phyloP scores from a whole-genome alignment of 192 early-diverging fungal genomes.

The Umbelopsis sp. region DNA sequence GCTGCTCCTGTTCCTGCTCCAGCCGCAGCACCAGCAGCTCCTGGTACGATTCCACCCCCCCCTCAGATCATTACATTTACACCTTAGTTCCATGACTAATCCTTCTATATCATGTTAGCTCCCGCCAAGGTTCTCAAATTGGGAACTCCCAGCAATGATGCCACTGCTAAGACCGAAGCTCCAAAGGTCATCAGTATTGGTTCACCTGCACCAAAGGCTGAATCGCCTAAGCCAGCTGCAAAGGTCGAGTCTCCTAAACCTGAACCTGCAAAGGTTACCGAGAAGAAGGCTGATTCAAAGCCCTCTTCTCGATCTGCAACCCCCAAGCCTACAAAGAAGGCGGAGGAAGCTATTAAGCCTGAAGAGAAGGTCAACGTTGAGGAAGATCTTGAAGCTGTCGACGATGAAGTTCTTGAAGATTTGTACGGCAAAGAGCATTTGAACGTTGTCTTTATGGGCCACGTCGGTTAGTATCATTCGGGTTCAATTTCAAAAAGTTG shows the following conservation, averaged over 20 bases:
- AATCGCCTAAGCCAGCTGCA: slow-evolving; percentile 26
- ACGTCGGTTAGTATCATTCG: slow-evolving; percentile 76
- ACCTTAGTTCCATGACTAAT: neutral
- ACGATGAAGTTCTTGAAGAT: slow-evolving; percentile 62
- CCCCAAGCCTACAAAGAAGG: slow-evolving; percentile 25
- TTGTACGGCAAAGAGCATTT: slow-evolving; percentile 91
- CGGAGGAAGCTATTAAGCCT: slow-evolving; percentile 33
- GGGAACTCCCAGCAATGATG: slow-evolving; percentile 9
- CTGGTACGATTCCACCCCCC: slow-evolving; percentile 1
- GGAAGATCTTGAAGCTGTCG: slow-evolving; percentile 53
- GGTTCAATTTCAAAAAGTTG: no score
- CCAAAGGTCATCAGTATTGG: slow-evolving; percentile 32
- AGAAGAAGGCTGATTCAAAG: slow-evolving; percentile 25
- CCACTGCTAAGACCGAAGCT: neutral
- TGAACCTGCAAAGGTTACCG: slow-evolving; percentile 11
- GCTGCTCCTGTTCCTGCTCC: slow-evolving; percentile 39
- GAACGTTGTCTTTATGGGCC: slow-evolving; percentile 98
- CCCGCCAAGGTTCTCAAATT: slow-evolving; percentile 7
- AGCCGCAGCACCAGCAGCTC: slow-evolving; percentile 4
- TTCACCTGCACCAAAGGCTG: slow-evolving; percentile 33
- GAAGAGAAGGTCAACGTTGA: slow-evolving; percentile 43
- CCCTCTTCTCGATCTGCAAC: slow-evolving; percentile 23
- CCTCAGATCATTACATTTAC: neutral
- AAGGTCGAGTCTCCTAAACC: slow-evolving; percentile 27
- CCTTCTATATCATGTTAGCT: neutral